Conservation (phyloP, 164 flowering plant species). For the Santalum album region DNA sequence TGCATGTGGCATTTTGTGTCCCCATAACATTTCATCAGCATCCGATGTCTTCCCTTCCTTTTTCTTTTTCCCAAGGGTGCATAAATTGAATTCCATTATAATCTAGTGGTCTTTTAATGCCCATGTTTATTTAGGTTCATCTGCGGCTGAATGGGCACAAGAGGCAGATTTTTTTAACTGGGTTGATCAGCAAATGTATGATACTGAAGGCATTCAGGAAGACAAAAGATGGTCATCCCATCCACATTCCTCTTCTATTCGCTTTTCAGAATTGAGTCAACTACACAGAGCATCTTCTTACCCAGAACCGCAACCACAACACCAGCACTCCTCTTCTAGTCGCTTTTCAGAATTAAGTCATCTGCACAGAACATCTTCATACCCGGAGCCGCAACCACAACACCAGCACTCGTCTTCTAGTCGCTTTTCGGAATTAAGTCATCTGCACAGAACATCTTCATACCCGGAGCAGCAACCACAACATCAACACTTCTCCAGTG, state of each 20-base stretch:
- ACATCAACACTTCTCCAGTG: slow-evolving; percentile 27
- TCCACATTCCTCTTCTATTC: slow-evolving; percentile 32
- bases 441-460: slow-evolving; percentile 52
- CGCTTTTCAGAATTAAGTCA: slow-evolving; percentile 26
- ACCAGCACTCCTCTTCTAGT: slow-evolving; percentile 21
- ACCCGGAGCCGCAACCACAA: slow-evolving; percentile 38
- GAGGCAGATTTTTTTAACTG: slow-evolving; percentile 37
- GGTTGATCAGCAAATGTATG: slow-evolving; percentile 35
- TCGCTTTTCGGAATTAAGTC: slow-evolving; percentile 23
- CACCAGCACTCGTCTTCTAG: slow-evolving; percentile 37
- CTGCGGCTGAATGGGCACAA: slow-evolving; percentile 51
- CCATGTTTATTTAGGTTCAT: slow-evolving; percentile 39
- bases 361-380: slow-evolving; percentile 52
- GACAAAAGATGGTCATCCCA: slow-evolving; percentile 61
- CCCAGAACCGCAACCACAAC: slow-evolving; percentile 35
- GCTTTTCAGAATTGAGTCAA: slow-evolving; percentile 24
- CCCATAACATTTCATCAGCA: no score
- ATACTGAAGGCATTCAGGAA: slow-evolving; percentile 34
- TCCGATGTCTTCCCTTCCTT: no score
- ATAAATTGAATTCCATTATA: no score
- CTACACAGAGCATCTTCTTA: slow-evolving; percentile 56
- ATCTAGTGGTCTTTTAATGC: no score
- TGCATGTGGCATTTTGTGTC: no score
- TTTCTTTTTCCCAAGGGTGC: no score
- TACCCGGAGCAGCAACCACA: slow-evolving; percentile 42